phyloP scores from a whole-genome alignment of 2,329 filamentous ascomycete genomes.

The Fusarium armeniacum region DNA sequence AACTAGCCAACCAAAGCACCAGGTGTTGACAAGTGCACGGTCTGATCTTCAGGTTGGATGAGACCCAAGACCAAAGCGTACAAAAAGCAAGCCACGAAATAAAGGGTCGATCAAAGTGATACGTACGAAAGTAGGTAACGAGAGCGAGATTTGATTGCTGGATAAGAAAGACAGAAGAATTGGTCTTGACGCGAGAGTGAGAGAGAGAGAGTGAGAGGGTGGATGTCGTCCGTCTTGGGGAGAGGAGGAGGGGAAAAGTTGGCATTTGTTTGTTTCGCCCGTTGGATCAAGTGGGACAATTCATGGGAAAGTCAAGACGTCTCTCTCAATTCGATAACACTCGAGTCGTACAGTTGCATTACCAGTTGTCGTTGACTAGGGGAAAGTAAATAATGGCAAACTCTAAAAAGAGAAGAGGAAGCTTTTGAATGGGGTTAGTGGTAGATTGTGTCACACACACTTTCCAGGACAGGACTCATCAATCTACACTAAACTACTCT shows the following conservation, averaged over 20 bases:
- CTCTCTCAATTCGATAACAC: slow-evolving; percentile 10
- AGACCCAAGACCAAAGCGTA: slow-evolving; percentile 33
- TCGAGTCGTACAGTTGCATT: background rate
- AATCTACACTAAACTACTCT: slow-evolving; percentile 28
- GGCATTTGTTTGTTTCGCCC: slow-evolving; percentile 21
- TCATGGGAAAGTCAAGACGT: slow-evolving; percentile 7
- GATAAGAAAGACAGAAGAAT: background rate
- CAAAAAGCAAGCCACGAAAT: slow-evolving; percentile 33
- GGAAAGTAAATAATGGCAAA: slow-evolving; percentile 40
- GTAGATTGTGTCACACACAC: slow-evolving; percentile 22
- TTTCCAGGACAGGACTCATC: background rate
- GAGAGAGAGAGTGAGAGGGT: background rate
- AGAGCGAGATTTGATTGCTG: background rate
- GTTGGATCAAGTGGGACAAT: slow-evolving; percentile 37
- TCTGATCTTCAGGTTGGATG: slow-evolving; percentile 27
- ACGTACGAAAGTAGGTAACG: slow-evolving; percentile 11
- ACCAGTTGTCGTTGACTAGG: slow-evolving; percentile 16
- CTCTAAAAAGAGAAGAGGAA: slow-evolving; percentile 1
- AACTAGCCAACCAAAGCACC: background rate
- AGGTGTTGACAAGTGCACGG: slow-evolving; percentile 22
- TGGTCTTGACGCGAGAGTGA: slow-evolving; percentile 1
- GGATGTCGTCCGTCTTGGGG: slow-evolving; percentile 12
- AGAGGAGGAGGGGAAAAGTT: slow-evolving; percentile 32
- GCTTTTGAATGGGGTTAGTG: background rate
- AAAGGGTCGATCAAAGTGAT: slow-evolving; percentile 19